Evolutionary conservation across 176 grass and related monocot genomes (phyloP).

Genomic region (Rhynchospora breviuscula): DNA sequence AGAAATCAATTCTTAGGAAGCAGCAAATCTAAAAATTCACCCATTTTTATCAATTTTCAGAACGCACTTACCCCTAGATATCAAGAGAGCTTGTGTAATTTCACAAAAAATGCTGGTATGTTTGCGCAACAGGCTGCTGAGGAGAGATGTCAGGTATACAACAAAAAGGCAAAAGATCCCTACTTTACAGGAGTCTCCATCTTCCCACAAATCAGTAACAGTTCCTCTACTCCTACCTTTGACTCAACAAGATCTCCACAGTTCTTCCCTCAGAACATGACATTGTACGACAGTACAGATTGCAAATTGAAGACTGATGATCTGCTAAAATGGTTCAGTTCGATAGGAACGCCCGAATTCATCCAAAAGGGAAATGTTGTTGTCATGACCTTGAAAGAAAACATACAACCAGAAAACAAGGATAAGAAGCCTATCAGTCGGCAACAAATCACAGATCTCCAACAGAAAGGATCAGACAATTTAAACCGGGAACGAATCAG

Average conservation of each 20-base stretch:
- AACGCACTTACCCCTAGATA: constrained; percentile 10
- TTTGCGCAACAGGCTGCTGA: constrained; percentile 24
- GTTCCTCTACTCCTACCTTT: not conserved
- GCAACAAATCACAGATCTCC: not conserved
- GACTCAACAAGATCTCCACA: not conserved
- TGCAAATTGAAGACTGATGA: constrained; percentile 33
- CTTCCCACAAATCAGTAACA: not conserved
- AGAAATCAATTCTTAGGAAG: not conserved
- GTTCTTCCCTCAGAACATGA: constrained; percentile 4
- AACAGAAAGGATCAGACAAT: not conserved
- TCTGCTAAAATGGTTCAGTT: constrained; percentile 17
- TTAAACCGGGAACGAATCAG: not conserved
- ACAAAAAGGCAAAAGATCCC: not conserved
- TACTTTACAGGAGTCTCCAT: not conserved
- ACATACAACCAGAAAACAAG: not conserved
- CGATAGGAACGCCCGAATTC: constrained; percentile 16
- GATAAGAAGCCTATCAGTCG: not conserved
- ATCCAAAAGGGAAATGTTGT: not conserved
- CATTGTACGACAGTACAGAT: not conserved
- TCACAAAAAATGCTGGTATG: constrained; percentile 16
- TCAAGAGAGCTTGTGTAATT: constrained; percentile 21
- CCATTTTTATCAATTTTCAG: constrained; percentile 16
- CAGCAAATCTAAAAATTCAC: not conserved
- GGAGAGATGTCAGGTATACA: not conserved
- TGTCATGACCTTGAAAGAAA: not conserved